Base-by-base conservation (phyloP, 2,329 filamentous ascomycete species). In the Xylariaceae sp. region DNA sequence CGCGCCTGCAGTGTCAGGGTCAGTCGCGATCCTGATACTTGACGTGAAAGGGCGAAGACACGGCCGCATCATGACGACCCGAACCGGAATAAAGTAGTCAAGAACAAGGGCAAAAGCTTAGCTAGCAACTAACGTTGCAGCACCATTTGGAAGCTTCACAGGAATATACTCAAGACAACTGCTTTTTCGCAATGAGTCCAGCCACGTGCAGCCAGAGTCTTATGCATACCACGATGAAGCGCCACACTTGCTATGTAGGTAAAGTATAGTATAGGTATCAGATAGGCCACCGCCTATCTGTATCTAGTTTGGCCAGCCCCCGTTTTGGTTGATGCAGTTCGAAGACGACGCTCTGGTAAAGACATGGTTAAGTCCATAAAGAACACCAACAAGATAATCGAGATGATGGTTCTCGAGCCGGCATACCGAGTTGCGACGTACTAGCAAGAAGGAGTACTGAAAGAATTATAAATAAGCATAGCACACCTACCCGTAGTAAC, bases 161-260 rank as follows among this genome's bases (percentile, higher is more conserved):
- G 10, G 27, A 51, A 16, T 27, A 35, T 37, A 44, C 36, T 53
- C 33, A 36, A 47, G 36, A 53, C 41, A 42, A 40, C 27, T 24
- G 9, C 29, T 2, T 43, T 39, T 40, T 16, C 21, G 21, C 9
- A 29, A 37, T 18, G 40, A 13, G 10, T 20, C n/a, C n/a, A n/a
- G n/a, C n/a, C n/a, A n/a, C n/a, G n/a, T n/a, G n/a, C n/a, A n/a
- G n/a, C n/a, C n/a, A n/a, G n/a, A n/a, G n/a, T n/a, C n/a, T n/a
- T n/a, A n/a, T n/a, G n/a, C n/a, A n/a, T n/a, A n/a, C n/a, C n/a
- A n/a, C n/a, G n/a, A n/a, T n/a, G n/a, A n/a, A n/a, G n/a, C n/a
- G n/a, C n/a, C n/a, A n/a, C n/a, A n/a, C n/a, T n/a, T n/a, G n/a
- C n/a, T n/a, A n/a, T n/a, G n/a, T n/a, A n/a, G n/a, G n/a, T n/a